phyloP scores from a whole-genome alignment of 2,329 filamentous ascomycete genomes.

The Pseudogymnoascus sp. region DNA sequence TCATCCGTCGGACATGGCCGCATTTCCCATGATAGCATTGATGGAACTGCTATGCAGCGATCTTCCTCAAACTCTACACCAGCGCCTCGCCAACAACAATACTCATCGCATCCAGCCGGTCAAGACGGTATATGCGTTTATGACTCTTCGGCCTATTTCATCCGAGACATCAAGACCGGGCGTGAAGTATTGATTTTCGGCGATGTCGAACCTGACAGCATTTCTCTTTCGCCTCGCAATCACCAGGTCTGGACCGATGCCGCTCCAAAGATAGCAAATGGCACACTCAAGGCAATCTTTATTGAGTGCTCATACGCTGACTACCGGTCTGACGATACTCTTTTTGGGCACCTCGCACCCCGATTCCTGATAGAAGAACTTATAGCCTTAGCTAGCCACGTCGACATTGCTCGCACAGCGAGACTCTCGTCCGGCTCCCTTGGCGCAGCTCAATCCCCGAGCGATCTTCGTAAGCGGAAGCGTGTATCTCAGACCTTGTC shows the following conservation, averaged over 20 bases:
- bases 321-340: constrained; percentile 62
- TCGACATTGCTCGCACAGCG: constrained; percentile 5
- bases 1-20: constrained; percentile 26
- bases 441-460: background rate
- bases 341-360: constrained; percentile 87
- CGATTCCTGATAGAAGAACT: constrained; percentile 77
- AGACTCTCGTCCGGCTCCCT: constrained; percentile 10
- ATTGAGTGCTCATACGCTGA: constrained; percentile 95
- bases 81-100: background rate
- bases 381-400: constrained; percentile 51
- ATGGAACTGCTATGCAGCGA: background rate
- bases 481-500: constrained; percentile 30
- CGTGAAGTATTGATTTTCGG: constrained; percentile 88
- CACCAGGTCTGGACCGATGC: constrained; percentile 80
- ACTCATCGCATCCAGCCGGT: background rate
- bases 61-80: background rate
- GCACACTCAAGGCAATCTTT: constrained; percentile 71
- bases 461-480: constrained; percentile 50
- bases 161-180: constrained; percentile 63
- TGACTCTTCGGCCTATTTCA: constrained; percentile 90
- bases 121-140: constrained; percentile 57
- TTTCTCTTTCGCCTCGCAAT: constrained; percentile 77
- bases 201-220: constrained; percentile 85
- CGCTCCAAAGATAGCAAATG: constrained; percentile 71
- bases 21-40: background rate